Conservation (phyloP, 768 basidiomycete species). For the Lepiota brunneoincarnata region DNA sequence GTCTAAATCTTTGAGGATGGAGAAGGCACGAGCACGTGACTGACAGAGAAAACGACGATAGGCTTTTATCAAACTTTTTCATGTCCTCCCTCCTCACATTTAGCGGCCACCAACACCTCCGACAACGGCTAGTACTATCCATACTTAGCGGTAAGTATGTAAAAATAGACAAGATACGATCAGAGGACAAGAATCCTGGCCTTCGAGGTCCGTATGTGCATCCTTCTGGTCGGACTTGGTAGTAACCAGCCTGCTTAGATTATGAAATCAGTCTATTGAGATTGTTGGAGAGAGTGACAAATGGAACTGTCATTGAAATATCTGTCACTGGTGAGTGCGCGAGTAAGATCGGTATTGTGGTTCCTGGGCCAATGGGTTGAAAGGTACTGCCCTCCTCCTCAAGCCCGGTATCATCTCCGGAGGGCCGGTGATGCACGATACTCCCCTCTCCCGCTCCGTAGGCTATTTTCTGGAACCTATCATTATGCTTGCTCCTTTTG, state of each 20-base stretch:
- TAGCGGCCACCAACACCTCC: constrained; percentile 79
- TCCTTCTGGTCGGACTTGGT: constrained; percentile 2
- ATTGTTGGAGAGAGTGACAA: constrained; percentile 85
- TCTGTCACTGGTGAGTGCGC: constrained; percentile 81
- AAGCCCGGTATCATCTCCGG: constrained; percentile 92
- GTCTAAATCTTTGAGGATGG: background rate
- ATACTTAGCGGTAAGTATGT: constrained; percentile 85
- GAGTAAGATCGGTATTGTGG: constrained; percentile 14
- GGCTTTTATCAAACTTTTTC: constrained; percentile 9
- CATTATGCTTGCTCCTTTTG: constrained; percentile 87
- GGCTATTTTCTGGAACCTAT: constrained; percentile 95
- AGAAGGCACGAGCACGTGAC: background rate
- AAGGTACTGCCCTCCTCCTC: constrained; percentile 88
- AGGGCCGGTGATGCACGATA: constrained; percentile 80
- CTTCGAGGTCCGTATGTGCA: constrained; percentile 60
- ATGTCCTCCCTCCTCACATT: constrained; percentile 58
- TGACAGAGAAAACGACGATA: background rate
- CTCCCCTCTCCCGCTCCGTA: constrained; percentile 82
- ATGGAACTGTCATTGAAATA: constrained; percentile 94
- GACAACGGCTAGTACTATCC: constrained; percentile 85
- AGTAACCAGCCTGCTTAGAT: constrained; percentile 42
- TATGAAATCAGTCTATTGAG: constrained; percentile 90
- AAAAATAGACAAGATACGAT: constrained; percentile 82
- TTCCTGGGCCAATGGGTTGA: background rate
- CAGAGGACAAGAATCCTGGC: constrained; percentile 93